Evolutionary conservation across 371 early-diverging fungal genomes (phyloP).

Genomic region (Zychaea mexicana): DNA sequence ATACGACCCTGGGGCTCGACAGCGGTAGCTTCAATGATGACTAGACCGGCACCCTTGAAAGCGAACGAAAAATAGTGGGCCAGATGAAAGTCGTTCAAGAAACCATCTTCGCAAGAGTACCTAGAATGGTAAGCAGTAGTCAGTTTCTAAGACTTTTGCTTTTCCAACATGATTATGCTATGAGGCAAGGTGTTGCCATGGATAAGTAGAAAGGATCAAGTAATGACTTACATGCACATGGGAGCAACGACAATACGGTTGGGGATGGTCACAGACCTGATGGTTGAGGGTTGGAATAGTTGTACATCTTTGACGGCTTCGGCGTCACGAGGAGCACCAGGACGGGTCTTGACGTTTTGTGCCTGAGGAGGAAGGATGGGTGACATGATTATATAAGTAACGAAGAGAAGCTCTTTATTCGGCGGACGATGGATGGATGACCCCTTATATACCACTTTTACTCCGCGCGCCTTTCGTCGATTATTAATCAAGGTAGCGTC

Average conservation of each 20-base stretch:
- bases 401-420: background rate
- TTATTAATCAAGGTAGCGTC: background rate
- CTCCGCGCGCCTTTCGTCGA: background rate
- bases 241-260: conserved; percentile 84
- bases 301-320: conserved; percentile 11
- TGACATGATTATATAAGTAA: background rate
- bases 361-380: conserved; percentile 11
- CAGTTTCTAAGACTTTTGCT: no score
- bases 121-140: no score
- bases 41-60: conserved; percentile 71
- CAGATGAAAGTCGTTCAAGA: conserved; percentile 34
- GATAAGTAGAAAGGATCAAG: background rate
- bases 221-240: conserved; percentile 67
- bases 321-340: conserved; percentile 14
- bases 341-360: conserved; percentile 10
- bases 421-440: background rate
- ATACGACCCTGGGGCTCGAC: conserved; percentile 80
- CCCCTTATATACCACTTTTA: background rate
- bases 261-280: conserved; percentile 60
- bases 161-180: no score
- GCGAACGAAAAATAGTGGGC: conserved; percentile 75
- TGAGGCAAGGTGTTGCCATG: no score
- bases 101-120: conserved; percentile 23
- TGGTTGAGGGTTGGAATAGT: conserved; percentile 67
- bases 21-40: conserved; percentile 82